Evolutionary conservation across 208 protist genomes (phyloP), one percentile per base, ranked within the genome.

Genomic region (Leishmania martiniquensis): DNA sequence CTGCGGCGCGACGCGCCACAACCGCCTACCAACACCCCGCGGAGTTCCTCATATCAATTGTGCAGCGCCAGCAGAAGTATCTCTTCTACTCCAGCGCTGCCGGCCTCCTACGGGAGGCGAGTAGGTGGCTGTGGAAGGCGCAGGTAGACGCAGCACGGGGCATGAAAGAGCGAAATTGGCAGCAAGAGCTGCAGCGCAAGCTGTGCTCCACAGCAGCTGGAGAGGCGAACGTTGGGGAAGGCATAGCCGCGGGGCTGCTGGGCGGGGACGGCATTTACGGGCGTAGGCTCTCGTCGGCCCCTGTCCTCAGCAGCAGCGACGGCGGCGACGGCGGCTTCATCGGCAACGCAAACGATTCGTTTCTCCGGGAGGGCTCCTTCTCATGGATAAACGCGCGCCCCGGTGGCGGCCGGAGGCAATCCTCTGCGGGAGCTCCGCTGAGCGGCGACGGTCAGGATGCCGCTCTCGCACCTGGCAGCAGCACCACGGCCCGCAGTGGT

Each of bases 31-130:
- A 78, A 68, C 93, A 97, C 82, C 93, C 93, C 32, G 91, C 84
- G 25, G 85, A 97, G 79, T 94, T 90, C 80, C 91, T 94, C 45
- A 86, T 97, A 29, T 84, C 78, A 5, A 83, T 93, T 45, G 93
- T 91, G 25, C 77, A 88, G 44, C 84, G 84, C 63, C 84, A 95
- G 77, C 85, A 94, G 75, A 76, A 69, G 15, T 81, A 84, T 17
- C 86, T 93, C 59, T 89, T 91, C 87, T 70, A 85, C 72, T 67
- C 78, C 54, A 87, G 82, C 77, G 90, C 93, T 4, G 74, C 77
- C 5, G 66, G 73, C 55, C 75, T 94, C 42, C 71, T 86, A 60
- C 82, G 82, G 15, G 91, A 95, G 65, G 89, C 89, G 34, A 81
- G 77, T 29, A 87, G 90, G 62, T 94, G 92, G 90, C 59, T 81